Evolutionary conservation across 345 rosid species (phyloP), one percentile per base, ranked within the genome.

Genomic region (Salix udensis): DNA sequence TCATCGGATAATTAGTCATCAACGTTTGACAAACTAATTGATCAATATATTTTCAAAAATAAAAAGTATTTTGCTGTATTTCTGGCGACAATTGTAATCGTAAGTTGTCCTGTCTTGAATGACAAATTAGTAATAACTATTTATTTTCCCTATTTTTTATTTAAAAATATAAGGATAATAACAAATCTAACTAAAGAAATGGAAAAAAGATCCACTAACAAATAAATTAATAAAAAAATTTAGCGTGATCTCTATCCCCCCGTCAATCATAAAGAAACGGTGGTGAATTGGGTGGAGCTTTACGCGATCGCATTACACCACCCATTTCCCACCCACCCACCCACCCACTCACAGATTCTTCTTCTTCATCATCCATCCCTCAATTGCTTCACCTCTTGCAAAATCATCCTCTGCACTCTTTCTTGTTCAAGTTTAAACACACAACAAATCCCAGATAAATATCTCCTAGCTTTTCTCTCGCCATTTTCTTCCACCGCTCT

Each of bases 251-350:
- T 39, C 21, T 1, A 60, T 48, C 16, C 18, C 10, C 21, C 52
- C 36, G 55, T 73, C 48, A 40, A 10, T 40, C 44, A 10, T 40
- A 40, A 80, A 77, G 73, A 61, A 58, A 70, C 80, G 81, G 84
- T 71, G 84, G 53, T 6, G 16, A 15, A 42, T 67, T 82, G 76
- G 84, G 87, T 89, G 86, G 88, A 80, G 88, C 78, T 83, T 83
- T 83, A 71, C 87, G 86, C 88, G 75, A 84, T 65, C 82, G 85
- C 83, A 83, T 81, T 79, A 81, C 60, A 71, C 82, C 55, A 42
- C 72, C 73, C 70, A 14, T 62, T 64, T 67, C 74, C 53, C 42
- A 39, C 2, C 65, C 69, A 23, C 7, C 65, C 69, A 23, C 7
- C 71, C 67, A 34, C 55, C 50, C 26, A 6, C 23, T 24, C 11